These are phyloP conservation scores for Calonectria fujianensis DNA, from an alignment of 2,329 filamentous ascomycete genomes.

Conservation along the genomic window DNA sequence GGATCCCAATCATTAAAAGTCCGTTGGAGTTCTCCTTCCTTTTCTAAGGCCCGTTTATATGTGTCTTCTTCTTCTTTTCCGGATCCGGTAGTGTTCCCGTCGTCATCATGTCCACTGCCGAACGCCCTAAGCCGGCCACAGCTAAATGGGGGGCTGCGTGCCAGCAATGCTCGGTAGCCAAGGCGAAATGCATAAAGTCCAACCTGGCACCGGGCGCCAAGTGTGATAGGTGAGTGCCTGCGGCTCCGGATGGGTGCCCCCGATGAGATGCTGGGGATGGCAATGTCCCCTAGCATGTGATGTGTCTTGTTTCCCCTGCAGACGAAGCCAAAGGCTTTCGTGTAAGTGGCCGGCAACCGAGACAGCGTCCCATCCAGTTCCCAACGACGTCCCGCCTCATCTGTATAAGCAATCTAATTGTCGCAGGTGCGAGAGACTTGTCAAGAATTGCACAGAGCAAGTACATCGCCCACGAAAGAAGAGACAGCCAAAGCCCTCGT, in stretches of 20 bases:
- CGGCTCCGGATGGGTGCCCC: not conserved
- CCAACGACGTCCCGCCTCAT: slow-evolving; percentile 9
- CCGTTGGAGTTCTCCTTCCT: slow-evolving; percentile 52
- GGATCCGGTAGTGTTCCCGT: slow-evolving; percentile 32
- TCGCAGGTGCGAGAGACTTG: slow-evolving; percentile 67
- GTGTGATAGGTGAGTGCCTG: slow-evolving; percentile 64
- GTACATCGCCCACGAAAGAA: slow-evolving; percentile 71
- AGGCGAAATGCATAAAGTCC: slow-evolving; percentile 70
- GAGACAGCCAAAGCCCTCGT: slow-evolving; percentile 70
- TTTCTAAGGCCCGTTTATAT: slow-evolving; percentile 35
- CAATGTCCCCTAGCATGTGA: not conserved
- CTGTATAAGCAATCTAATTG: slow-evolving; percentile 25
- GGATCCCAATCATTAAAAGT: slow-evolving; percentile 45
- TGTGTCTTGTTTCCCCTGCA: slow-evolving; percentile 32
- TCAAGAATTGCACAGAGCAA: slow-evolving; percentile 68
- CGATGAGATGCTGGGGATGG: not conserved
- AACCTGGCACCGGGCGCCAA: slow-evolving; percentile 61
- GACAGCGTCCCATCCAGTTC: slow-evolving; percentile 36
- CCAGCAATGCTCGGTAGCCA: slow-evolving; percentile 68
- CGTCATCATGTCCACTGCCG: slow-evolving; percentile 43
- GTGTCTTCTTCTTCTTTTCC: slow-evolving; percentile 24
- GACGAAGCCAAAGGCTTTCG: slow-evolving; percentile 33
- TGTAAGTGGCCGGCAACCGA: slow-evolving; percentile 39
- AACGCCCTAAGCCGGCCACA: slow-evolving; percentile 58
- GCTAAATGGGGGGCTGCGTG: slow-evolving; percentile 71